Evolutionary conservation across 2,329 filamentous ascomycete genomes (phyloP).

Genomic region (Emmonsia crescens): DNA sequence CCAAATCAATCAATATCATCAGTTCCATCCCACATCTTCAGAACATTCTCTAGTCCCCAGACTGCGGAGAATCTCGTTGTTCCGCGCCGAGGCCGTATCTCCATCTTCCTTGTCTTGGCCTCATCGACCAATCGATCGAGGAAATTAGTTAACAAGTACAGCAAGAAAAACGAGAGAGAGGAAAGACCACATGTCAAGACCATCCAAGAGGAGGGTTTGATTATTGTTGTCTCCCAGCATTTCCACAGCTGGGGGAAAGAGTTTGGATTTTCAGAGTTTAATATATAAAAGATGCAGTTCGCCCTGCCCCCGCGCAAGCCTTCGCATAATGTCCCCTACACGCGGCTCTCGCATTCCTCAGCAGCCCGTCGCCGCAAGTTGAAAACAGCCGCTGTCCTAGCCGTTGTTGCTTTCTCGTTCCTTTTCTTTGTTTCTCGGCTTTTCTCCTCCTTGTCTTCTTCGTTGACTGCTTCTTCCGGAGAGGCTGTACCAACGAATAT

Average conservation of each 20-base stretch:
- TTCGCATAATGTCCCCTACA: slow-evolving; percentile 64
- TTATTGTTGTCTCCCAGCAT: slow-evolving; percentile 1
- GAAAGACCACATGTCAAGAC: background rate
- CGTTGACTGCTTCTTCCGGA: slow-evolving; percentile 12
- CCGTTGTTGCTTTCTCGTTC: slow-evolving; percentile 45
- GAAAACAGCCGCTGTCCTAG: slow-evolving; percentile 47
- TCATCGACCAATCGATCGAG: too few species aligned
- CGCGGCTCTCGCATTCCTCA: slow-evolving; percentile 33
- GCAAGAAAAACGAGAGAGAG: background rate
- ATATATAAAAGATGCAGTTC: slow-evolving; percentile 59
- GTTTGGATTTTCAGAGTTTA: background rate
- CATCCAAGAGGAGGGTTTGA: background rate
- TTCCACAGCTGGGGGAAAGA: background rate
- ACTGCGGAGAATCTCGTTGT: background rate
- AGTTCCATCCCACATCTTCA: background rate
- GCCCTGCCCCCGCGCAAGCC: slow-evolving; percentile 78
- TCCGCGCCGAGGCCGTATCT: background rate
- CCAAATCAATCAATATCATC: background rate
- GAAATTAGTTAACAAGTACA: background rate
- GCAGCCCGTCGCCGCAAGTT: slow-evolving; percentile 50
- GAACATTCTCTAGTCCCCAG: background rate
- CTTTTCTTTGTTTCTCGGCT: slow-evolving; percentile 49
- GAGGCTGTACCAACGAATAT: slow-evolving; percentile 36
- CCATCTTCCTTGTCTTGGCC: background rate
- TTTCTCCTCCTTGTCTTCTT: slow-evolving; percentile 22